Evolutionary conservation across 1,284 basidiomycete genomes (phyloP).

Genomic region (Inonotus hispidus): DNA sequence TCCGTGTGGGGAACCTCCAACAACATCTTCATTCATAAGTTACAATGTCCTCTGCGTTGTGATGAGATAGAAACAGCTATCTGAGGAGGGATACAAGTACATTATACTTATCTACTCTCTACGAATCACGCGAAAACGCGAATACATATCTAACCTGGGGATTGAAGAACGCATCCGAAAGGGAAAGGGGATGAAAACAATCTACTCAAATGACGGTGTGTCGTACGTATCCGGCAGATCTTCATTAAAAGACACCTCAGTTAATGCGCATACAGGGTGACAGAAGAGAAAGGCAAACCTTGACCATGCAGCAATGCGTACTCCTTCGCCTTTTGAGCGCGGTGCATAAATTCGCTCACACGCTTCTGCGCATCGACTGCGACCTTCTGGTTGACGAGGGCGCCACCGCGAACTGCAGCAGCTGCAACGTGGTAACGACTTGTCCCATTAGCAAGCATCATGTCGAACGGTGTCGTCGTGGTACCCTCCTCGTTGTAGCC

Average conservation of each 20-base stretch:
- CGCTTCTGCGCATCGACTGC: conserved; percentile 48
- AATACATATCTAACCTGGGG: neutral
- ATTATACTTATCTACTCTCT: neutral
- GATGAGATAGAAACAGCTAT: no score
- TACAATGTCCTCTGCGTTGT: no score
- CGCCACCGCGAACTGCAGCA: conserved; percentile 50
- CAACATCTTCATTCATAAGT: neutral
- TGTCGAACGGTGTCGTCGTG: conserved; percentile 34
- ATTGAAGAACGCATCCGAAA: neutral
- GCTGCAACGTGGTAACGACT: conserved; percentile 61
- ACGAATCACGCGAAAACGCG: neutral
- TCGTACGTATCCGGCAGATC: conserved; percentile 46
- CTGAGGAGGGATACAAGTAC: neutral
- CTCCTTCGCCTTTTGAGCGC: conserved; percentile 47
- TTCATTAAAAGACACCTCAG: conserved; percentile 18
- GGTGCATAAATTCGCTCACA: conserved; percentile 49
- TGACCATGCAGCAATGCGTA: conserved; percentile 52
- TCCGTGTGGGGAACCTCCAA: neutral
- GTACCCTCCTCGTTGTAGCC: conserved; percentile 62
- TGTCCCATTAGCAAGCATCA: conserved; percentile 65
- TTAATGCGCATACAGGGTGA: neutral
- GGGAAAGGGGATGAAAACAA: neutral
- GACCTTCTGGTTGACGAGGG: conserved; percentile 45
- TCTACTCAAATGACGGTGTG: conserved; percentile 33
- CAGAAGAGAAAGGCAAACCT: conserved; percentile 32